Conservation (phyloP, 2,329 filamentous ascomycete species). For the Penicillium thymicola region DNA sequence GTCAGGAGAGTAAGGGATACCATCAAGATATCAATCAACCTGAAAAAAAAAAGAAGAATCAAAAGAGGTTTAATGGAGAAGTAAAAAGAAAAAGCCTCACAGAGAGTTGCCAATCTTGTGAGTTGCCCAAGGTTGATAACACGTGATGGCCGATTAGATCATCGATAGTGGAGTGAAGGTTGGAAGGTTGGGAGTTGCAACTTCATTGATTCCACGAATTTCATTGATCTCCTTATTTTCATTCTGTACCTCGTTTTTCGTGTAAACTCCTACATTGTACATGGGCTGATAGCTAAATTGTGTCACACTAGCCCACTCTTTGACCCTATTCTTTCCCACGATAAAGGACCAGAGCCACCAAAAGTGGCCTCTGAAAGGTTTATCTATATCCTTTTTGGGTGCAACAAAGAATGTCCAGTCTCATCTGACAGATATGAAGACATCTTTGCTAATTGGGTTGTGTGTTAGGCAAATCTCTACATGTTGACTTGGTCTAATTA, state of each 20-base stretch:
- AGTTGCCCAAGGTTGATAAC: conserved; percentile 2
- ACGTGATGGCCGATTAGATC: conserved; percentile 27
- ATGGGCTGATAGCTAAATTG: background rate
- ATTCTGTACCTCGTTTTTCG: background rate
- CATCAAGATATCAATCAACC: background rate
- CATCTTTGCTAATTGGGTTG: background rate
- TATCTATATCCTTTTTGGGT: background rate
- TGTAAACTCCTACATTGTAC: background rate
- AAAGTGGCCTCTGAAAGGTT: background rate
- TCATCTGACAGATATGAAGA: background rate
- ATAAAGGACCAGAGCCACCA: background rate
- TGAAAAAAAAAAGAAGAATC: background rate
- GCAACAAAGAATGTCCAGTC: background rate
- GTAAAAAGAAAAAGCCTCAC: background rate
- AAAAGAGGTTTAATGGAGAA: background rate
- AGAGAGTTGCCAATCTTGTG: conserved; percentile 3
- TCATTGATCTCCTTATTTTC: background rate
- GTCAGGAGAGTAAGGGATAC: background rate
- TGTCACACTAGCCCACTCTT: background rate
- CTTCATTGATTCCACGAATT: background rate
- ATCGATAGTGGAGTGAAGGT: conserved; percentile 9
- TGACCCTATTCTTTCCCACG: background rate
- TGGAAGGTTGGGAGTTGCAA: background rate
- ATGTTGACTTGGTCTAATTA: background rate
- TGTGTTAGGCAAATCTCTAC: background rate